Base-by-base conservation (phyloP, 108 stramenopile species). In the Fistulifera solaris region DNA sequence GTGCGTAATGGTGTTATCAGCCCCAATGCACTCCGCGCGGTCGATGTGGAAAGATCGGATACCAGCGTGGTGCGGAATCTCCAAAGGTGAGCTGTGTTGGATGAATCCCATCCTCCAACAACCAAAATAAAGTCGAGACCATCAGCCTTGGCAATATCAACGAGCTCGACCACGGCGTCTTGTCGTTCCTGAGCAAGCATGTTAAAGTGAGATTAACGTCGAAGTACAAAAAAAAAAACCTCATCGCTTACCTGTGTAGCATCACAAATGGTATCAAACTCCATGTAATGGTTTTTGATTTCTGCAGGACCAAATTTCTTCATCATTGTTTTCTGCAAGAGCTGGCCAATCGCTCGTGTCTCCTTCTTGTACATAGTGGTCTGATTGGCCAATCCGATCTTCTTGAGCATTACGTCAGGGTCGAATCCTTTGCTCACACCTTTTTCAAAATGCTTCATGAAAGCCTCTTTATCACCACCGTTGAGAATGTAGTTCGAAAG, bases 351-450 rank as follows among this genome's bases (percentile, higher is more conserved):
- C 13, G 85, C 93, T 44, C 90, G 75, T 12, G 96, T 97, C 70
- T 97, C 96, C 62, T 94, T 88, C 84, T 97, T 97, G 75, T 97
- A 97, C 96, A 97, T 97, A 47, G 96, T 97, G 18, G 96, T 97
- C 74, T 97, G 96, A 73, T 97, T 97, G 35, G 96, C 96, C 47
- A 97, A 61, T 18, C 96, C 96, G 42, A 97, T 72, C 74, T 95
- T 97, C 14, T 66, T 39, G 39, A 97, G 77, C 80, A 89, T 83
- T 38, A 70, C 87, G 82, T 97, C 94, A 18, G 96, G 96, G 73
- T 97, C 96, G 62, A 97, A 97, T 48, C 89, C 91, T 67, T 87
- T 57, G 39, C 83, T 87, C 38, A 94, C 67, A 23, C 94, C 96
- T 38, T 94, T 94, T 52, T 81, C 63, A 55, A 97, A 97, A 52